Evolutionary conservation across 805 yeast species (phyloP), one percentile per base, ranked within the genome.

Genomic region (Kuraishia hungarica): DNA sequence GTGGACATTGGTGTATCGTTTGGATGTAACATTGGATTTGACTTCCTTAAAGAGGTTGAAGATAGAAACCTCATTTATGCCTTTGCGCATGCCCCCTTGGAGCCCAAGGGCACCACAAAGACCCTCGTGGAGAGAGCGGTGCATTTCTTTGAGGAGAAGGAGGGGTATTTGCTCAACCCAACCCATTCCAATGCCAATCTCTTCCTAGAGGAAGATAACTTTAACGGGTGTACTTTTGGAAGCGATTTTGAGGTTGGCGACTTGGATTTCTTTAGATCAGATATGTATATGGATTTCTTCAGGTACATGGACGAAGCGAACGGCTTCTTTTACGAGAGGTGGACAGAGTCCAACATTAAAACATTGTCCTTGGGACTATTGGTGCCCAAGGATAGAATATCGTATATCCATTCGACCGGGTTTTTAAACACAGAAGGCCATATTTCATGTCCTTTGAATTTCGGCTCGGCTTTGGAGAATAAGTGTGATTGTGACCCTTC

Each of bases 171-270:
- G 10, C 76, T 75, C 55, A 1, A 72, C 70, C 59, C 75, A 73
- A 56, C 67, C 78, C 5, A 56, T 72, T 10, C 71, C 72, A 2
- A 77, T 75, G 57, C 61, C 79, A 53, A 73, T 80, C 17, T 76
- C 75, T 54, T 64, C 66, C 29, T 55, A 64, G 0, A 68, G 67
- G 2, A 35, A 7, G 55, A 60, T 10, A 56, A 57, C 7, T 80
- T 77, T 63, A 79, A 77, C 60, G 61, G 75, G 55, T 81, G 86
- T 64, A 84, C 80, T 60, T 80, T 81, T 61, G 81, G 84, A 80
- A 76, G 84, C 22, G 81, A 81, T 62, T 79, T 83, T 57, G 86
- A 81, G 61, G 73, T 82, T 49, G 83, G 73, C 1, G 78, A 78
- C 61, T 64, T 82, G 56, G 70, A 78, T 57, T 80, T 81, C 60